A percentile compares a stretch with the other conserved stretches of the same genome.
phyloP scores from a whole-genome alignment of 306 rosid species.

The Quercus suber region DNA sequence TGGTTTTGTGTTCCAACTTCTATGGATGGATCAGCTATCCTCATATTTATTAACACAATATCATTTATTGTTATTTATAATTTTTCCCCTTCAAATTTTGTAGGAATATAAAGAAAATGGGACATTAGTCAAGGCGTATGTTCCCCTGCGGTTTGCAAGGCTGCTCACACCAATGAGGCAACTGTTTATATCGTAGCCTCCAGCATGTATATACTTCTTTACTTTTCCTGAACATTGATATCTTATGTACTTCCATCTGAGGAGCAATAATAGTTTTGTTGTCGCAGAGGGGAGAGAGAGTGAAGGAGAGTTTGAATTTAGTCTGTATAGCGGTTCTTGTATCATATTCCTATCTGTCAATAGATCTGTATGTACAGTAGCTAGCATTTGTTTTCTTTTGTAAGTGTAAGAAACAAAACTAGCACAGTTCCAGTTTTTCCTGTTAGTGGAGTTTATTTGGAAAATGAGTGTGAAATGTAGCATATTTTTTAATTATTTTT shows the following conservation, averaged over 20 bases:
- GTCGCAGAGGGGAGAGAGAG: neutral
- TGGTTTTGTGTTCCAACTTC: neutral
- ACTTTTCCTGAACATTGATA: constrained; percentile 3
- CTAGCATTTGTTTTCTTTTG: neutral
- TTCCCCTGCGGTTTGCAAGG: constrained; percentile 93
- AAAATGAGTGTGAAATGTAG: too few species aligned
- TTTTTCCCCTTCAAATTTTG: constrained; percentile 10
- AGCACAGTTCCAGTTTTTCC: too few species aligned
- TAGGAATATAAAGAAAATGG: constrained; percentile 88
- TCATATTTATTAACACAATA: neutral
- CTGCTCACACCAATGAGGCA: constrained; percentile 93
- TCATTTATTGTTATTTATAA: neutral
- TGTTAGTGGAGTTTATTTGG: too few species aligned
- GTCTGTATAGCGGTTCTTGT: constrained; percentile 19
- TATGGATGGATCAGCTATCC: neutral
- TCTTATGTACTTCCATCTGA: neutral
- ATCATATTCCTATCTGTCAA: neutral
- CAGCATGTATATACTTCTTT: neutral
- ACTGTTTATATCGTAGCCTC: constrained; percentile 47
- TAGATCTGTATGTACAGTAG: neutral
- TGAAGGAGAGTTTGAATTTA: neutral
- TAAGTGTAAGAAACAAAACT: neutral
- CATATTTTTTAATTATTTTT: too few species aligned
- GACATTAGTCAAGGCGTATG: constrained; percentile 81
- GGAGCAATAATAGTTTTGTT: neutral